Evolutionary conservation across 345 rosid genomes (phyloP).

Genomic region (Aurinia saxatilis): DNA sequence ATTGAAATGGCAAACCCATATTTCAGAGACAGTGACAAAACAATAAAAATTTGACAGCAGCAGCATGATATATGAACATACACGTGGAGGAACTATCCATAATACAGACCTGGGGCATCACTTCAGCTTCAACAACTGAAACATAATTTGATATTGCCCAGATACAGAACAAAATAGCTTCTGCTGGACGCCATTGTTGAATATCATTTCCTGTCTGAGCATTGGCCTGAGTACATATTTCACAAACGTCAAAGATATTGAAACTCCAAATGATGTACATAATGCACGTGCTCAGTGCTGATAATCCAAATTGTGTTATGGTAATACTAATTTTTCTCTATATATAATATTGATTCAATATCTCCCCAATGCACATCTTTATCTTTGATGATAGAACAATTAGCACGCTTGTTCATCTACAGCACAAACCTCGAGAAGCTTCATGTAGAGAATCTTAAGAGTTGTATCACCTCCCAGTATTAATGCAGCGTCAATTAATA

Average conservation of each 20-base stretch:
- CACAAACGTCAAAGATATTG: slow-evolving; percentile 9
- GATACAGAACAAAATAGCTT: slow-evolving; percentile 96
- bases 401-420: background rate
- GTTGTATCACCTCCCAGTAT: slow-evolving; percentile 89
- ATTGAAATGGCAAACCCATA: slow-evolving; percentile 1
- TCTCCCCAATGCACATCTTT: background rate
- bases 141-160: slow-evolving; percentile 85
- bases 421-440: slow-evolving; percentile 75
- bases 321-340: slow-evolving; percentile 1
- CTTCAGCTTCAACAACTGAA: slow-evolving; percentile 67
- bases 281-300: background rate
- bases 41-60: background rate
- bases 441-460: slow-evolving; percentile 72
- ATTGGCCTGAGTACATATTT: slow-evolving; percentile 47
- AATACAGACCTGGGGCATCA: slow-evolving; percentile 80
- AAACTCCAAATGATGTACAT: slow-evolving; percentile 1
- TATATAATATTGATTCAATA: background rate
- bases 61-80: slow-evolving; percentile 3
- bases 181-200: slow-evolving; percentile 86
- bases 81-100: slow-evolving; percentile 2
- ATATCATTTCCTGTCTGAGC: slow-evolving; percentile 58
- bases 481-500: slow-evolving; percentile 81
- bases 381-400: background rate
- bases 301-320: background rate
- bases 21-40: background rate